Base-by-base conservation (phyloP, 108 stramenopile genomes). In the Nitzschia inconspicua region DNA sequence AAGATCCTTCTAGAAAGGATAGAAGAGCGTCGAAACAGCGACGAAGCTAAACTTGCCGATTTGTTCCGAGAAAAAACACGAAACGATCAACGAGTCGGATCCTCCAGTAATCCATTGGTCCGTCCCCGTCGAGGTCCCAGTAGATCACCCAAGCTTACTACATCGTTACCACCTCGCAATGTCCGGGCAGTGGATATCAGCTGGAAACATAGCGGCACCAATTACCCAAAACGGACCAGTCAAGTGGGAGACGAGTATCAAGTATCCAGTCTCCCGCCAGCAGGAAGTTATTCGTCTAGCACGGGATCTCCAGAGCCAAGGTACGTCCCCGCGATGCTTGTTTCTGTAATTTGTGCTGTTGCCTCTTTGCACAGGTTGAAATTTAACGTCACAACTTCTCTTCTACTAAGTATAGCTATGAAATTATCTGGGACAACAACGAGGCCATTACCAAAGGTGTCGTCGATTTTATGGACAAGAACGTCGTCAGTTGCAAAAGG, bases 191-290 rank as follows among this genome's bases (percentile, higher is more conserved):
- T 72, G 27, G 77, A 78, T 47, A 29, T 78, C 3, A 76, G 79
- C 30, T 89, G 88, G 88, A 89, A 89, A 56, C 60, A 82, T 47
- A 70, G 79, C 8, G 63, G 88, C 4, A 57, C 50, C 13, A 42
- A 76, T 50, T 90, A 61, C 57, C 79, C 79, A 42, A 82, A 78
- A 44, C 46, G 57, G n/a, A 39, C 70, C 5, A 86, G 85, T 58
- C 75, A 73, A 42, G 63, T 90, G 24, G 88, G 88, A 44, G 34
- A 50, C 19, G 62, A 80, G 30, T 83, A 71, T 63, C 85, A 90
- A 61, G 88, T 73, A 23, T 26, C 53, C 28, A 48, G 58, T 7
- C 26, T 84, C 41, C 85, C 85, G 8, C 44, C 32, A 16, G 75
- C 66, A 3, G 82, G 80, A 1, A 68, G 67, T 0, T 70, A 31